These are phyloP conservation scores for Centella asiatica DNA, from an alignment of 129 eudicot genomes.

Conservation along the genomic window DNA sequence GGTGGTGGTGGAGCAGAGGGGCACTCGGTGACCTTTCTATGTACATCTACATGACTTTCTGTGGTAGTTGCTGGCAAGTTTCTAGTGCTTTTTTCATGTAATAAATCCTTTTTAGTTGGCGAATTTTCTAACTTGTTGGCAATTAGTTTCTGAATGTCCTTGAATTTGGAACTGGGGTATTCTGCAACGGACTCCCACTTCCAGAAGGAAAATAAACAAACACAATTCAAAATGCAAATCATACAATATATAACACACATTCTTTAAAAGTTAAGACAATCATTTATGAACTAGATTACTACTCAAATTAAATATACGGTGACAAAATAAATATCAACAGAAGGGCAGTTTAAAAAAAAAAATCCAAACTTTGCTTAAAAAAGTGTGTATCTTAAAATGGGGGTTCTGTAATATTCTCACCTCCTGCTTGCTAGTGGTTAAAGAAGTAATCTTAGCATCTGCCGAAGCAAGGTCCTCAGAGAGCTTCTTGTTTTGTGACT, in stretches of 20 bases:
- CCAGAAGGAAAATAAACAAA: neutral
- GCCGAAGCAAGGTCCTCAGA: conserved; percentile 19
- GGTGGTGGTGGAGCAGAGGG: conserved; percentile 21
- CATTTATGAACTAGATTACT: neutral
- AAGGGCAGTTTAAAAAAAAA: neutral
- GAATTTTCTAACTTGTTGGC: conserved; percentile 17
- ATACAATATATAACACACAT: neutral
- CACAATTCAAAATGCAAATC: neutral
- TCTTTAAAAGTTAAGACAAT: too few species aligned
- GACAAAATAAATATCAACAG: too few species aligned
- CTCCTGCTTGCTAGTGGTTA: conserved; percentile 16
- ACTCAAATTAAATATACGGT: too few species aligned
- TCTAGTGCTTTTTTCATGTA: neutral
- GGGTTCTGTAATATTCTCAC: conserved; percentile 8
- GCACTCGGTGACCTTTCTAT: conserved; percentile 4
- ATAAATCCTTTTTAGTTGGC: conserved; percentile 3
- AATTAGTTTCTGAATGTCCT: conserved; percentile 19
- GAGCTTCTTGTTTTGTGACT: conserved; percentile 12
- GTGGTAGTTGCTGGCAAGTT: conserved; percentile 1
- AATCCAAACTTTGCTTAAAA: neutral
- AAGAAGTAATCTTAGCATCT: conserved; percentile 10
- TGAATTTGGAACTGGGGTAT: conserved; percentile 5
- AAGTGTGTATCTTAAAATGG: neutral
- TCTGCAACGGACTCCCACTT: conserved; percentile 11
- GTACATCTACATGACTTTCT: conserved; percentile 7